Evolutionary conservation across 2,329 filamentous ascomycete species (phyloP), one percentile per base, ranked within the genome.

Genomic region (Colletotrichum lentis): DNA sequence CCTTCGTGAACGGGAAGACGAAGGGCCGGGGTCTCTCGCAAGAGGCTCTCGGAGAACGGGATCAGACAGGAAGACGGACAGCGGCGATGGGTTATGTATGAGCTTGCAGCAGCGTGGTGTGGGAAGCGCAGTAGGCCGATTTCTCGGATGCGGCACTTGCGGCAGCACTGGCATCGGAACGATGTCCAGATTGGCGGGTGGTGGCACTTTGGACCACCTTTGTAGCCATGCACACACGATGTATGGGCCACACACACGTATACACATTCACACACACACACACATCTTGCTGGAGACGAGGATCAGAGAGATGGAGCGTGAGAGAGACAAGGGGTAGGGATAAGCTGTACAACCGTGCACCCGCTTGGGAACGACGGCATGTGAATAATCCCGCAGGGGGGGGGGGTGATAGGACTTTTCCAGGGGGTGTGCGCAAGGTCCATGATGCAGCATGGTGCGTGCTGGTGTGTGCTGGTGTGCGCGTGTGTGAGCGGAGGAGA

Each of bases 341-440:
- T 67, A 64, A 69, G 61, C 62, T 62, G 54, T 70, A 57, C 53
- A 69, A 63, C 67, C 69, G 69, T 69, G 67, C 69, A 69, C 62
- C 52, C 35, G 59, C 54, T 50, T 67, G 44, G 62, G 43, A 64
- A 31, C 31, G 46, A 62, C 62, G 62, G 69, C 59, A 67, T 49
- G 62, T 65, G 67, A 69, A 69, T 56, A 67, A 66, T 69, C 62
- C 67, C 67, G 69, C 69, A 71, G 59, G 50, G 31, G 54, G 27
- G 27, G 27, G 31, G 8, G 8, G n/a, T n/a, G n/a, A n/a, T n/a
- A n/a, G n/a, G n/a, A n/a, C n/a, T n/a, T n/a, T n/a, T n/a, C n/a
- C n/a, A n/a, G 31, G 31, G 62, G 37, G 55, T 16, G 54, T 20
- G 24, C 54, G 46, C 54, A 63, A 41, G 59, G 39, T 63, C 46